Evolutionary conservation across 176 grass and related monocot species (phyloP), one percentile per base, ranked within the genome.

Genomic region (Elaeis guineensis): DNA sequence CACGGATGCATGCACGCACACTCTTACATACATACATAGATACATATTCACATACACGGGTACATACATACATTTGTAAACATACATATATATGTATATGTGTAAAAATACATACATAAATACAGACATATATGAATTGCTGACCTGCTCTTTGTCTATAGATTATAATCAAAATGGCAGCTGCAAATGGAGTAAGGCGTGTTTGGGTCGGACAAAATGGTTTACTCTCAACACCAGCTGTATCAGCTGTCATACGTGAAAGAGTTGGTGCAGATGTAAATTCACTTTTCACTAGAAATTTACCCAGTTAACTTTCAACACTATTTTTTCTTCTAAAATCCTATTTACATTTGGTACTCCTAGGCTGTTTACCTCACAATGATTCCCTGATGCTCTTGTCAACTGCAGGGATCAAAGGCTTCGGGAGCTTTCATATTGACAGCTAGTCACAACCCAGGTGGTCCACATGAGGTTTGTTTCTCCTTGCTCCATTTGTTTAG

Each of bases 131-230:
- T 23, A 23, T 23, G 23, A 23, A 23, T 23, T 23, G 23, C 23
- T 23, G 23, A 23, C 23, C 1, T 23, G 23, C 23, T 23, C 39
- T 70, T 18, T 65, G 17, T 63, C 57, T 55, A 18, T 59, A 98
- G 93, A 86, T 98, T 63, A 92, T 98, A 50, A 80, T 83, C 69
- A 98, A 98, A 78, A 98, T 98, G 87, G 87, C 87, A 65, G 87
- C 84, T 66, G 93, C 84, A 63, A 98, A 98, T 89, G 83, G 84
- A 79, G 93, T 77, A 48, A 85, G 87, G 53, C 84, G 87, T 79
- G 76, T 98, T 56, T 98, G 93, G 93, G 73, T 98, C 81, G 93
- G 79, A 73, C 81, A 77, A 80, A 66, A 89, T 76, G 80, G 72
- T 82, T 79, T 98, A 56, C 66, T 98, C 63, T 98, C 93, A 51